phyloP scores from a whole-genome alignment of 495 filamentous ascomycete genomes.

The Chaetomidium leptoderma region DNA sequence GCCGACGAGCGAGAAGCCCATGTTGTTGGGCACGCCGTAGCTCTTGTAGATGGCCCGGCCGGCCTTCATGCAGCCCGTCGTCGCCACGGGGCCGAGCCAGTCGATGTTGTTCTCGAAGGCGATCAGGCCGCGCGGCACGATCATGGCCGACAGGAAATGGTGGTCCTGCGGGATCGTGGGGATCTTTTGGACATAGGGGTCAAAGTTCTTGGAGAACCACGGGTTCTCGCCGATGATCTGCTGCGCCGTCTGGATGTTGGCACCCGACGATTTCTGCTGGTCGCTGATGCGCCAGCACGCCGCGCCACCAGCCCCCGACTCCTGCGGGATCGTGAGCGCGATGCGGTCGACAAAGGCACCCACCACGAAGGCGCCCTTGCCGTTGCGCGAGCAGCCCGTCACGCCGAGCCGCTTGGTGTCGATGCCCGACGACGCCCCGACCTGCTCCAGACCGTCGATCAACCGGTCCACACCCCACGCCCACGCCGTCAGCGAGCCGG shows the following conservation, averaged over 20 bases:
- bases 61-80: constrained; percentile 53
- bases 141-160: constrained; percentile 48
- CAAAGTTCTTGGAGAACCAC: constrained; percentile 48
- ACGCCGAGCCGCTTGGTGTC: constrained; percentile 48
- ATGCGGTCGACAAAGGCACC: constrained; percentile 50
- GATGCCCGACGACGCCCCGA: constrained; percentile 42
- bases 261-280: constrained; percentile 39
- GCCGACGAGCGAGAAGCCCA: constrained; percentile 53
- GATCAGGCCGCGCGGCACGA: constrained; percentile 46
- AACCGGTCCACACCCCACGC: constrained; percentile 52
- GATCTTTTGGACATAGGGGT: constrained; percentile 35
- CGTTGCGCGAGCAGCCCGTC: constrained; percentile 53
- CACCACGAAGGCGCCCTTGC: constrained; percentile 51
- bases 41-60: constrained; percentile 50
- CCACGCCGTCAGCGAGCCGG: constrained; percentile 52
- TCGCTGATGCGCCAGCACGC: constrained; percentile 55
- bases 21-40: constrained; percentile 46
- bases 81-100: constrained; percentile 51
- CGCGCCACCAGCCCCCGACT: constrained; percentile 50
- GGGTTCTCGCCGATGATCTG: constrained; percentile 51
- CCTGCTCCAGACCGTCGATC: constrained; percentile 50
- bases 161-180: constrained; percentile 47
- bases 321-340: constrained; percentile 52
- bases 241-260: constrained; percentile 52
- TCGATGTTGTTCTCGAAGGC: constrained; percentile 54